phyloP scores from a whole-genome alignment of 1,139 yeast genomes.

The Yamadazyma membranifaciens region DNA sequence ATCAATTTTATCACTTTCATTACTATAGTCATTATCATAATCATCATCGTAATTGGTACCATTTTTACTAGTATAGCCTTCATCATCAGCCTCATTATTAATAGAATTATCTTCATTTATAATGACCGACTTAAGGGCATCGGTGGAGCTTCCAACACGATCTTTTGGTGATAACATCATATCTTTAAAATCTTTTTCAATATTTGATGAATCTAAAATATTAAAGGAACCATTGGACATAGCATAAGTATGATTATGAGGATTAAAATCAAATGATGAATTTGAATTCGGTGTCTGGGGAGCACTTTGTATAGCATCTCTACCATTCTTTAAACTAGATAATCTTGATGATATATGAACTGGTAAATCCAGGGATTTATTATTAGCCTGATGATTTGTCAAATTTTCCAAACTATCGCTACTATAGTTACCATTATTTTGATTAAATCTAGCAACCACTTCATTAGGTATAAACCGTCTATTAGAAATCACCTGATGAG shows the following conservation, averaged over 20 bases:
- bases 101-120: conserved; percentile 4
- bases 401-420: not conserved
- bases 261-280: conserved; percentile 29
- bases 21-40: not conserved
- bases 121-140: conserved; percentile 13
- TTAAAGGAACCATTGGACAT: conserved; percentile 38
- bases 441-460: conserved; percentile 4
- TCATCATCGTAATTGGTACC: not conserved
- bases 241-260: conserved; percentile 17
- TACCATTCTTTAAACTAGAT: conserved; percentile 24
- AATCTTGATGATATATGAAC: conserved; percentile 32
- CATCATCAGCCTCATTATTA: conserved; percentile 1
- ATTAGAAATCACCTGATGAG: conserved; percentile 10
- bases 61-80: not conserved
- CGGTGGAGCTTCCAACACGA: conserved; percentile 11
- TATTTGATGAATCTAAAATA: conserved; percentile 34
- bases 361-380: conserved; percentile 9
- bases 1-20: not conserved
- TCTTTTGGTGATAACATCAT: conserved; percentile 9
- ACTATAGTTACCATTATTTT: not conserved
- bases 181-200: conserved; percentile 19
- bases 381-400: not conserved
- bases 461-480: conserved; percentile 10
- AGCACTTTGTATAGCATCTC: conserved; percentile 22
- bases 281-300: conserved; percentile 30